Conservation (phyloP, 495 filamentous ascomycete genomes). For the Neurospora sp. region DNA sequence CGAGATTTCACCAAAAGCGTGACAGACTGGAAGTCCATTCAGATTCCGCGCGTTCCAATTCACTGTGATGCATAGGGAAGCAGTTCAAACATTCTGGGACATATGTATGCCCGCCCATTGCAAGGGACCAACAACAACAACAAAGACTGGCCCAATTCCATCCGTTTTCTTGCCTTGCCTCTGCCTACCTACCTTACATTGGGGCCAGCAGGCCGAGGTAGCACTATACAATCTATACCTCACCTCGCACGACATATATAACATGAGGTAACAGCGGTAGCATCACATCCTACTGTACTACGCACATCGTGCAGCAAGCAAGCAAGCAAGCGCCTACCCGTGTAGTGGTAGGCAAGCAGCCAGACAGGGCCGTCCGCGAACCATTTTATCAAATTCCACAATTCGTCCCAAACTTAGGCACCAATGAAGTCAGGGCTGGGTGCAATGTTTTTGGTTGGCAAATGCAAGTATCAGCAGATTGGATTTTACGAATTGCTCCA, state of each 20-base stretch:
- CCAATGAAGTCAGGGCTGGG: background rate
- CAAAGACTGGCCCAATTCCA: background rate
- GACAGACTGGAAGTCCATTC: background rate
- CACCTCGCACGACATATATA: background rate
- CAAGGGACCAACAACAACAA: background rate
- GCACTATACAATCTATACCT: background rate
- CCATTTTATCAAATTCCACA: background rate
- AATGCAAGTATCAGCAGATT: background rate
- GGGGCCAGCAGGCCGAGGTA: background rate
- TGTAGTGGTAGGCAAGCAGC: background rate
- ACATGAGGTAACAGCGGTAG: background rate
- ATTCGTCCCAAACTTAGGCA: background rate
- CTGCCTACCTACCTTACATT: background rate
- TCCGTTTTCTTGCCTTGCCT: background rate
- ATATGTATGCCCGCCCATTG: background rate
- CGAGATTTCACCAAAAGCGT: background rate
- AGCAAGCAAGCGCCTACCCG: background rate
- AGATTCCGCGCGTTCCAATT: background rate
- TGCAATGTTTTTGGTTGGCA: background rate
- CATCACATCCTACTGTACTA: background rate
- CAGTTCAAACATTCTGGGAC: background rate
- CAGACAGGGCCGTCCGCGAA: background rate
- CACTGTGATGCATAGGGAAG: background rate
- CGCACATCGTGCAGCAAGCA: background rate
- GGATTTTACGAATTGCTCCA: background rate